These are phyloP conservation scores for Penicillium hesseltinei DNA, from an alignment of 2,329 filamentous ascomycete species.

Conservation along the genomic window DNA sequence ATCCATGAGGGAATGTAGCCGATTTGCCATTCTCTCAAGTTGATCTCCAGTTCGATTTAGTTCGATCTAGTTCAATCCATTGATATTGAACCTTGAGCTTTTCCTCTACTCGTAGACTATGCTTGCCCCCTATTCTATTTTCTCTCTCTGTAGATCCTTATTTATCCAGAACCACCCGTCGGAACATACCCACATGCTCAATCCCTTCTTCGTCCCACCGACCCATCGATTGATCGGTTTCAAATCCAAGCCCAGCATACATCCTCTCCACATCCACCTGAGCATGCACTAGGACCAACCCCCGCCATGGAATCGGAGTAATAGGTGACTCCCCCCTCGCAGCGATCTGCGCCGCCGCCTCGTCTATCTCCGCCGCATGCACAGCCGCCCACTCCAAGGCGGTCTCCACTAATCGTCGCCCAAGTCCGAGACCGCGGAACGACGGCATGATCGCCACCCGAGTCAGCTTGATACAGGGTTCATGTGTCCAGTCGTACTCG, in stretches of 20 bases:
- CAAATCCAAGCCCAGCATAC: slow-evolving; percentile 73
- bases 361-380: slow-evolving; percentile 54
- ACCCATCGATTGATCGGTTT: slow-evolving; percentile 69
- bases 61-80: slow-evolving; percentile 4
- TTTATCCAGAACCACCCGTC: slow-evolving; percentile 31
- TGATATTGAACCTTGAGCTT: not conserved
- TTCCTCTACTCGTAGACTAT: not conserved
- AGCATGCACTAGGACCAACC: slow-evolving; percentile 75
- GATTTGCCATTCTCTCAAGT: not conserved
- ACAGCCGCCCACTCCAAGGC: slow-evolving; percentile 66
- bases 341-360: slow-evolving; percentile 17
- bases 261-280: slow-evolving; percentile 64
- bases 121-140: not conserved
- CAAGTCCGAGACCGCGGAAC: slow-evolving; percentile 66
- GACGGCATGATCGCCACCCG: slow-evolving; percentile 68
- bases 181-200: slow-evolving; percentile 82
- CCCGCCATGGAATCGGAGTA: slow-evolving; percentile 58
- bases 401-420: slow-evolving; percentile 63
- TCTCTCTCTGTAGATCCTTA: not conserved
- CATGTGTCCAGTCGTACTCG: slow-evolving; percentile 53
- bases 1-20: slow-evolving; percentile 8
- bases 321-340: slow-evolving; percentile 47
- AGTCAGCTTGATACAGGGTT: slow-evolving; percentile 80
- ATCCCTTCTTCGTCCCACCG: slow-evolving; percentile 83
- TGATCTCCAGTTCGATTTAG: slow-evolving; percentile 1